These are phyloP conservation scores for Alloteropsis semialata DNA, from an alignment of 176 grass and related monocot genomes.

Conservation along the genomic window DNA sequence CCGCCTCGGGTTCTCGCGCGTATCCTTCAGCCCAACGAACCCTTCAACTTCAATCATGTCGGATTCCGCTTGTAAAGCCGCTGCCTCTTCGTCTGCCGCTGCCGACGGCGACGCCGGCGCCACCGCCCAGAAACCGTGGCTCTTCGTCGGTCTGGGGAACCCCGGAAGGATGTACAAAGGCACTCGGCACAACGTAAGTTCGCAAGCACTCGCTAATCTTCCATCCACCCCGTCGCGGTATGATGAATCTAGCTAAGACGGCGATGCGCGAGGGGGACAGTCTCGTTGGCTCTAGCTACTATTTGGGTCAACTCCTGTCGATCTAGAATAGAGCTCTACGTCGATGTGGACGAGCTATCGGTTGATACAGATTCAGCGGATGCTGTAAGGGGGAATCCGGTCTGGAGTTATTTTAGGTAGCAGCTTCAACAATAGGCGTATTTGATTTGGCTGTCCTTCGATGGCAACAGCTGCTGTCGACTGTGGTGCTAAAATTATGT, in stretches of 20 bases:
- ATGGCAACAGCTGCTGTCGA: background rate
- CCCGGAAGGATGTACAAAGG: slow-evolving; percentile 65
- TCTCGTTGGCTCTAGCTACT: background rate
- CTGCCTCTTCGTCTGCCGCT: slow-evolving; percentile 13
- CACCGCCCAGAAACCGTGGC: slow-evolving; percentile 66
- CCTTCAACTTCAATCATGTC: slow-evolving; percentile 32
- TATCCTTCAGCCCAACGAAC: background rate
- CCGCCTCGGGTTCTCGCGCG: background rate
- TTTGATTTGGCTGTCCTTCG: background rate
- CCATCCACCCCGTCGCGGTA: background rate
- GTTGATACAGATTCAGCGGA: background rate
- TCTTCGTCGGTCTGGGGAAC: slow-evolving; percentile 73
- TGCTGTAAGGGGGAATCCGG: background rate
- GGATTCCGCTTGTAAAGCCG: background rate
- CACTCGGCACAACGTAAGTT: slow-evolving; percentile 70
- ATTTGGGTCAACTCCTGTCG: background rate
- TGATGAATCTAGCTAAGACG: background rate
- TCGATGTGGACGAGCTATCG: background rate
- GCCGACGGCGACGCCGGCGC: background rate
- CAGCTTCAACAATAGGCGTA: background rate
- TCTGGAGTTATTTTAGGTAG: background rate
- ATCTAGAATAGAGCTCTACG: background rate
- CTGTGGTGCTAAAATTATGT: background rate
- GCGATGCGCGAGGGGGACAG: background rate
- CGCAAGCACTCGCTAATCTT: background rate